Conservation (phyloP, 192 early-diverging fungal species). For the Borealophlyctis nickersoniae region DNA sequence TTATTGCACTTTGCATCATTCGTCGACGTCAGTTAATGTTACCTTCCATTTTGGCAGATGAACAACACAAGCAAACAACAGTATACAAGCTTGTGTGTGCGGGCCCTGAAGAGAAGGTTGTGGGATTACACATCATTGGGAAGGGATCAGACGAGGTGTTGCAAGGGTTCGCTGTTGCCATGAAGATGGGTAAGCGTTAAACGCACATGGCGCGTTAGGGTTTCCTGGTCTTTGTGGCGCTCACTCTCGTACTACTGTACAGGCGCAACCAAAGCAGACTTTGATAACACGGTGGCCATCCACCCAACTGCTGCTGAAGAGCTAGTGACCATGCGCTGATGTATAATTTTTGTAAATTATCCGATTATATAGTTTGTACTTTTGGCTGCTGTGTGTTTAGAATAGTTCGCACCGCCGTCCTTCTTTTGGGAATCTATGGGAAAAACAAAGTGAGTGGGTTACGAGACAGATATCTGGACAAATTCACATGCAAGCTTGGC, state of each 20-base stretch:
- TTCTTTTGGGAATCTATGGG: no score
- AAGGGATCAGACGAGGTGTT: slow-evolving; percentile 77
- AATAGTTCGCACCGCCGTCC: no score
- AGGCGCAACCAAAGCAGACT: slow-evolving; percentile 92
- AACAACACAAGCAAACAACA: slow-evolving; percentile 80
- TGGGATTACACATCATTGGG: slow-evolving; percentile 92
- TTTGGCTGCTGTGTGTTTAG: no score
- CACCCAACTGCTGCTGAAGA: slow-evolving; percentile 97
- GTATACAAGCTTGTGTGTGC: slow-evolving; percentile 88
- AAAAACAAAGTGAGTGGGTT: no score
- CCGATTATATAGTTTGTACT: no score
- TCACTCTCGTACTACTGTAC: slow-evolving; percentile 1
- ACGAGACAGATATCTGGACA: no score
- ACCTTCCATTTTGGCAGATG: no score
- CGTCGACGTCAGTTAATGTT: no score
- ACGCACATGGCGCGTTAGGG: background rate
- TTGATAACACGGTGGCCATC: slow-evolving; percentile 93
- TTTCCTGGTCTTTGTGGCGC: slow-evolving; percentile 6
- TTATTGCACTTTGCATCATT: background rate
- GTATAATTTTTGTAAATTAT: background rate
- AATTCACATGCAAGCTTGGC: no score
- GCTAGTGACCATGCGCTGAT: slow-evolving; percentile 73
- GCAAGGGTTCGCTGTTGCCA: slow-evolving; percentile 94
- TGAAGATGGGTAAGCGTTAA: slow-evolving; percentile 80
- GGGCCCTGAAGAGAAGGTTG: slow-evolving; percentile 90